A percentile compares a stretch with the other conserved stretches of the same genome.
Conservation (phyloP, 305 asterid species). For the Fraxinus xanthoxyloides region DNA sequence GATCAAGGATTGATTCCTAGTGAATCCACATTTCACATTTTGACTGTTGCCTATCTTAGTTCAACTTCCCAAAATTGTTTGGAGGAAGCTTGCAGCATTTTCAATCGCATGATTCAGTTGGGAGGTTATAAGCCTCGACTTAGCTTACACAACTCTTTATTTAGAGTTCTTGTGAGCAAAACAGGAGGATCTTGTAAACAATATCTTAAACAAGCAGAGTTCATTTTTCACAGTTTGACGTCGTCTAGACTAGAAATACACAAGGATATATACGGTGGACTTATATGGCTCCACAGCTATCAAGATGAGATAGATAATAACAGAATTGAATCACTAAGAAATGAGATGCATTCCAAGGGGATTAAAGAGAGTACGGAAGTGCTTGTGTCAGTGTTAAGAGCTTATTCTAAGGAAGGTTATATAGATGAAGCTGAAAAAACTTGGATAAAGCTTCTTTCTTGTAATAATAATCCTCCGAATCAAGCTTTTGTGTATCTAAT, state of each 20-base stretch:
- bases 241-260: slow-evolving; percentile 61
- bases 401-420: slow-evolving; percentile 77
- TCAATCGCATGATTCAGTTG: slow-evolving; percentile 85
- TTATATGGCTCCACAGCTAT: slow-evolving; percentile 89
- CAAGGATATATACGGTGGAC: slow-evolving; percentile 71
- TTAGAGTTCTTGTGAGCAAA: slow-evolving; percentile 67
- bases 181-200: slow-evolving; percentile 51
- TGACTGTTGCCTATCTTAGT: slow-evolving; percentile 80
- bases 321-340: slow-evolving; percentile 58
- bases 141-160: slow-evolving; percentile 81
- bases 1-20: slow-evolving; percentile 79
- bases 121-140: slow-evolving; percentile 83
- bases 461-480: slow-evolving; percentile 47
- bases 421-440: slow-evolving; percentile 64
- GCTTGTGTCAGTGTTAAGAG: slow-evolving; percentile 69
- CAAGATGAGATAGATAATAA: slow-evolving; percentile 73
- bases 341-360: slow-evolving; percentile 58
- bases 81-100: slow-evolving; percentile 75
- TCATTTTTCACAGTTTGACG: slow-evolving; percentile 64
- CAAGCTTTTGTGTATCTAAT: slow-evolving; percentile 68
- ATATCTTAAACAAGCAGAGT: slow-evolving; percentile 78
- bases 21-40: slow-evolving; percentile 82
- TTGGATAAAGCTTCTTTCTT: slow-evolving; percentile 55
- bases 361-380: slow-evolving; percentile 57
- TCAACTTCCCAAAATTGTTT: slow-evolving; percentile 53